Conservation (phyloP, 257 asterid genomes). For the Nicotiana obtusifolia region DNA sequence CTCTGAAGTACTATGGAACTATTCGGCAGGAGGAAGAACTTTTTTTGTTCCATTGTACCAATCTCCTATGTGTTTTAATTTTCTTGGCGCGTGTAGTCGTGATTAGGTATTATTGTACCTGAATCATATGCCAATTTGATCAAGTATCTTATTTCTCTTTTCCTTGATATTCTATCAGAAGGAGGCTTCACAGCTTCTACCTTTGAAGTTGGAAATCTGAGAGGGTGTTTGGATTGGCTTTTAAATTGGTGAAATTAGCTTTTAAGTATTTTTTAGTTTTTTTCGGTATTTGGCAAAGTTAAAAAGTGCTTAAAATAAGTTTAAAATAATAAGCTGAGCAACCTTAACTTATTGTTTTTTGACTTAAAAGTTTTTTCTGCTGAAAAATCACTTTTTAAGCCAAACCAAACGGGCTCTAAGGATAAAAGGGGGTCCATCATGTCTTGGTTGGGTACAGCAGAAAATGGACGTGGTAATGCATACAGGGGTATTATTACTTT, state of each 20-base stretch:
- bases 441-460: background rate
- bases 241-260: too few species aligned
- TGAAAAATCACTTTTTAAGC: too few species aligned
- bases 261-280: too few species aligned
- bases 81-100: background rate
- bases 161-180: background rate
- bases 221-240: too few species aligned
- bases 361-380: too few species aligned
- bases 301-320: too few species aligned
- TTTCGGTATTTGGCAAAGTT: too few species aligned
- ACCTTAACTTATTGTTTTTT: too few species aligned
- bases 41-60: background rate
- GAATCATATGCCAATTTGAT: background rate
- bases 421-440: background rate
- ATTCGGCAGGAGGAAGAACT: background rate
- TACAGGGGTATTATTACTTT: too few species aligned
- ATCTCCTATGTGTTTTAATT: background rate
- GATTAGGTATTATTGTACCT: background rate
- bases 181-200: background rate
- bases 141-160: background rate
- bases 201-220: background rate
- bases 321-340: too few species aligned
- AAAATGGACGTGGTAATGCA: background rate
- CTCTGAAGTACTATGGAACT: background rate
- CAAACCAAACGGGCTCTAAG: too few species aligned